These are phyloP conservation scores for Cladophialophora yegresii DNA, from an alignment of 2,329 filamentous ascomycete genomes.

Conservation along the genomic window DNA sequence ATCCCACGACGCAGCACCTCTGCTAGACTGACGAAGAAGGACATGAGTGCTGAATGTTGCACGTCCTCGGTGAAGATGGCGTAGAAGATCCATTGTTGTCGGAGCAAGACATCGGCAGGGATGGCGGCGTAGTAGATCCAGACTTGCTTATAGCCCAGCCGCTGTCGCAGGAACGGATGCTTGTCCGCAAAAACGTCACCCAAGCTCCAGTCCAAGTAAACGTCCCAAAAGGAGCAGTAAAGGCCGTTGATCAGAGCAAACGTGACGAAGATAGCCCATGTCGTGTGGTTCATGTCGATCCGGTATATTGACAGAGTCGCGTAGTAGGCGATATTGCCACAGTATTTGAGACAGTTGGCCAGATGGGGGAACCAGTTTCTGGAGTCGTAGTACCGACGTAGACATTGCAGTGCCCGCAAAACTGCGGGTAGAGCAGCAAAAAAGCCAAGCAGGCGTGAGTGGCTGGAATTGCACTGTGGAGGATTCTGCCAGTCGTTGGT, in stretches of 20 bases:
- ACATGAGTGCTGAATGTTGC: constrained; percentile 80
- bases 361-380: constrained; percentile 87
- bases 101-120: constrained; percentile 76
- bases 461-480: constrained; percentile 75
- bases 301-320: constrained; percentile 80
- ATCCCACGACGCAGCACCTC: constrained; percentile 84
- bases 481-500: constrained; percentile 74
- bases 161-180: constrained; percentile 70
- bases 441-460: constrained; percentile 83
- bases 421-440: constrained; percentile 80
- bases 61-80: constrained; percentile 75
- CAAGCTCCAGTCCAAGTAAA: constrained; percentile 96
- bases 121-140: constrained; percentile 90
- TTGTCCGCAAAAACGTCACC: constrained; percentile 69
- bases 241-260: constrained; percentile 80
- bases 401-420: constrained; percentile 86
- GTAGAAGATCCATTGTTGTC: constrained; percentile 95
- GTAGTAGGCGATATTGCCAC: constrained; percentile 77
- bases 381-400: constrained; percentile 86
- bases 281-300: constrained; percentile 59
- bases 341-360: constrained; percentile 89
- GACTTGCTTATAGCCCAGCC: constrained; percentile 72
- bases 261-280: constrained; percentile 72
- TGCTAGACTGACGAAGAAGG: constrained; percentile 74
- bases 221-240: constrained; percentile 87